phyloP scores from a whole-genome alignment of 805 yeast species.

The Candida easanensis region DNA sequence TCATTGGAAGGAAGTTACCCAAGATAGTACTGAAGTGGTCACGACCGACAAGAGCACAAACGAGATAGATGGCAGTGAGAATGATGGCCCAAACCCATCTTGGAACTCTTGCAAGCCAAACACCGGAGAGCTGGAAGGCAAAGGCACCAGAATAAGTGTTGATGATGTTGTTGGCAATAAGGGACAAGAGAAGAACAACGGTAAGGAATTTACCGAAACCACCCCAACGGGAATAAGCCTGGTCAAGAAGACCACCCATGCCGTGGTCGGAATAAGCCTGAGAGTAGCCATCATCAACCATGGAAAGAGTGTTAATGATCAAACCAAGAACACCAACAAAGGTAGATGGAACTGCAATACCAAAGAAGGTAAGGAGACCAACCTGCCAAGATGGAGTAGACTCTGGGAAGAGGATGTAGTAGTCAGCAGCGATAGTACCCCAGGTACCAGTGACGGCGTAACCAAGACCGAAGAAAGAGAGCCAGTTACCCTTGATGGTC shows the following conservation, averaged over 20 bases:
- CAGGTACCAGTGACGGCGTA: slow-evolving; percentile 84
- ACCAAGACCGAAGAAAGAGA: slow-evolving; percentile 68
- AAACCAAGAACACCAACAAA: slow-evolving; percentile 76
- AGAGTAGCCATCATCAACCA: slow-evolving; percentile 53
- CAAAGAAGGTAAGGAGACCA: slow-evolving; percentile 60
- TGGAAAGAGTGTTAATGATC: slow-evolving; percentile 66
- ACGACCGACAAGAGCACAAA: slow-evolving; percentile 74
- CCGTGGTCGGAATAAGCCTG: slow-evolving; percentile 56
- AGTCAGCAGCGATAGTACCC: slow-evolving; percentile 87
- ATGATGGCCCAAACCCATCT: slow-evolving; percentile 74
- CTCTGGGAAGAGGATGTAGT: slow-evolving; percentile 79
- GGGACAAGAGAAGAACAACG: slow-evolving; percentile 65
- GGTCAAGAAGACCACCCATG: slow-evolving; percentile 70
- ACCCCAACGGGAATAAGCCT: slow-evolving; percentile 67
- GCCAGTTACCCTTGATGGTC: slow-evolving; percentile 62
- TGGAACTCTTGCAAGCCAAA: slow-evolving; percentile 57
- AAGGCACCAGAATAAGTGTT: slow-evolving; percentile 82
- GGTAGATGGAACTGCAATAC: slow-evolving; percentile 66
- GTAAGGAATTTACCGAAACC: slow-evolving; percentile 76
- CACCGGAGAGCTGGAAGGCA: slow-evolving; percentile 64
- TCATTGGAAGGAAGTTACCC: slow-evolving; percentile 84
- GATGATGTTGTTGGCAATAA: slow-evolving; percentile 77
- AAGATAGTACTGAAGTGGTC: slow-evolving; percentile 68
- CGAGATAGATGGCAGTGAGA: slow-evolving; percentile 60
- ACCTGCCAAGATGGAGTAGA: slow-evolving; percentile 53